Evolutionary conservation across 164 flowering plant species (phyloP), one percentile per base, ranked within the genome.

Genomic region (Magnolia changhungtana): DNA sequence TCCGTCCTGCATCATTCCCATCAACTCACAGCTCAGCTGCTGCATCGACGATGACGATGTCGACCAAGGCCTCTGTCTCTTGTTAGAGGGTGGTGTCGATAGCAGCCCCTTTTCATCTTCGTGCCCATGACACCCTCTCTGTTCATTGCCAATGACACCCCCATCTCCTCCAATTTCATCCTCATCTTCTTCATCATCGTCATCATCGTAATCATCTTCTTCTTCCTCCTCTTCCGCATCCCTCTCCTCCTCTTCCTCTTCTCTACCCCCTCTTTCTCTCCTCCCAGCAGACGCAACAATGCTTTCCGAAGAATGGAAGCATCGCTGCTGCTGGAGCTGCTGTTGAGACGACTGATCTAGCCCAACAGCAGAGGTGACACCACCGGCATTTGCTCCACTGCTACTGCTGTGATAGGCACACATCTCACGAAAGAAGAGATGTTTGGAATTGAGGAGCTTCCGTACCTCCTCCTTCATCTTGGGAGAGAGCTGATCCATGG

Each of bases 361-460:
- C 45, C 51, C 19, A 8, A 82, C 81, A 14, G 59, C 70, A 45
- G 81, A 1, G 83, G 78, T 83, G 24, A 85, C 77, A 29, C 78
- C 83, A 1, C 50, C 80, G 1, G 69, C 69, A 21, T 66, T 81
- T 3, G 73, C 76, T 1, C 73, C 81, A 4, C 72, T 75, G 51
- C 82, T 85, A 71, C 90, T 91, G 73, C 83, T 96, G 81, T 96
- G 99, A 74, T 96, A 94, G 73, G 97, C 98, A 71, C 99, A 96
- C 99, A 96, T 94, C 80, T 96, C 99, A 63, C 92, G 85, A 85
- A 92, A 96, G 76, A 94, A 96, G 50, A 96, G 80, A 67, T 96
- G 99, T 85, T 96, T 96, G 0, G 98, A 96, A 84, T 94, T 96
- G 37, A 96, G 84, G 71, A 96, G 75, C 77, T 96, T 96, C 74